These are phyloP conservation scores for Neocatenulostroma microsporum DNA, from an alignment of 2,329 filamentous ascomycete species.

Conservation along the genomic window DNA sequence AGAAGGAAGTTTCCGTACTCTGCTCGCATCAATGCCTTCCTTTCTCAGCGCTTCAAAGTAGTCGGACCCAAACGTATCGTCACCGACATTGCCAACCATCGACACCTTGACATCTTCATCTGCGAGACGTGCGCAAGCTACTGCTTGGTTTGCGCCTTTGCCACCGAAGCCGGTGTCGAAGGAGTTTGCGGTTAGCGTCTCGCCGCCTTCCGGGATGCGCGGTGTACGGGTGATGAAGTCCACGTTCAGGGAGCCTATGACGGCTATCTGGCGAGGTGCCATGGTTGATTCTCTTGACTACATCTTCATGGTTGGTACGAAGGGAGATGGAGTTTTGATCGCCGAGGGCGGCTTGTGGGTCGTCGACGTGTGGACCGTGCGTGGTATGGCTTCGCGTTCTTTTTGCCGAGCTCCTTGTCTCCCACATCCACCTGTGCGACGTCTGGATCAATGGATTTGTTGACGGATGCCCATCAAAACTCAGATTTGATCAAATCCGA, in stretches of 20 bases:
- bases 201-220: slow-evolving; percentile 73
- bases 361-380: too few species aligned
- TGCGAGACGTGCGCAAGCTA: slow-evolving; percentile 36
- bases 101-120: slow-evolving; percentile 33
- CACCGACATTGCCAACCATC: slow-evolving; percentile 45
- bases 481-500: too few species aligned
- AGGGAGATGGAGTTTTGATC: too few species aligned
- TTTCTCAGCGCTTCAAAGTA: slow-evolving; percentile 36
- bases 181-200: slow-evolving; percentile 72
- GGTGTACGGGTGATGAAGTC: slow-evolving; percentile 85
- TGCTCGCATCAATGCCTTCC: slow-evolving; percentile 37
- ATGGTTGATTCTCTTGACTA: too few species aligned
- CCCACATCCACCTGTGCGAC: too few species aligned
- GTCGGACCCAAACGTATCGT: slow-evolving; percentile 36
- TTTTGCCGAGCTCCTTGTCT: too few species aligned
- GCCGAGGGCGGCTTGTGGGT: too few species aligned
- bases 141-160: slow-evolving; percentile 93
- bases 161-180: slow-evolving; percentile 80
- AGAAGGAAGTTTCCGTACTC: slow-evolving; percentile 33
- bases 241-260: slow-evolving; percentile 89
- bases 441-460: too few species aligned
- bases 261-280: slow-evolving; percentile 36
- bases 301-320: too few species aligned
- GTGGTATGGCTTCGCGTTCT: too few species aligned
- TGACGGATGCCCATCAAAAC: too few species aligned